Conservation (phyloP, 768 basidiomycete genomes). For the Calocybe gangraenosa region DNA sequence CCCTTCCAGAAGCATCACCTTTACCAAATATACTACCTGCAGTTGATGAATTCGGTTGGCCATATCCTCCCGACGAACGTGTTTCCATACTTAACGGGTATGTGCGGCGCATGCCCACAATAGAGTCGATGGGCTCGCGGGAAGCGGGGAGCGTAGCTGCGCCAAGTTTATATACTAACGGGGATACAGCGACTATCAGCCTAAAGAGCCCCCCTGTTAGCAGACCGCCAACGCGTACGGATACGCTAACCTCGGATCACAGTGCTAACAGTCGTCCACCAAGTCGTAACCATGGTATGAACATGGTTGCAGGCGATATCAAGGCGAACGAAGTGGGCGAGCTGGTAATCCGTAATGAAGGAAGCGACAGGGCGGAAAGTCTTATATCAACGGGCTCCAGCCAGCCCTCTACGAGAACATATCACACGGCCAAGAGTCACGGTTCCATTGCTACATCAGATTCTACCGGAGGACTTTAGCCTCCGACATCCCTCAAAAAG, state of each 20-base stretch:
- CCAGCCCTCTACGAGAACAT: constrained; percentile 18
- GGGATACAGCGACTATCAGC: constrained; percentile 17
- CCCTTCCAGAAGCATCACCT: not conserved
- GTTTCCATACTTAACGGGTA: constrained; percentile 60
- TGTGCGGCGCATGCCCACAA: constrained; percentile 76
- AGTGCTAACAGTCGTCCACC: constrained; percentile 26
- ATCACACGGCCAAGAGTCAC: constrained; percentile 20
- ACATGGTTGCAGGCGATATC: constrained; percentile 20
- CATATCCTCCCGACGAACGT: constrained; percentile 44
- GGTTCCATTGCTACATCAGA: not conserved
- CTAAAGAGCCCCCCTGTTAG: constrained; percentile 22
- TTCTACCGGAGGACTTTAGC: no score
- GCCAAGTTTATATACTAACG: constrained; percentile 19
- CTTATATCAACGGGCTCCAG: constrained; percentile 12
- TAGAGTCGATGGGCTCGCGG: constrained; percentile 69
- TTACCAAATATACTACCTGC: constrained; percentile 18
- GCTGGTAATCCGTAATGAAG: constrained; percentile 20
- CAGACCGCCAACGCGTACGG: constrained; percentile 37
- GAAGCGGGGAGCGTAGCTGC: constrained; percentile 38
- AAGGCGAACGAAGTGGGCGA: constrained; percentile 32
- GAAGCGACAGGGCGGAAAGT: constrained; percentile 2
- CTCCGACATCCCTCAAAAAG: no score
- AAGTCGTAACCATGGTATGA: constrained; percentile 35
- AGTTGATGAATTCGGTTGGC: constrained; percentile 44
- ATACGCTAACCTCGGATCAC: constrained; percentile 26